Conservation (phyloP, 192 early-diverging fungal genomes). For the Rhizophagus prolifer region DNA sequence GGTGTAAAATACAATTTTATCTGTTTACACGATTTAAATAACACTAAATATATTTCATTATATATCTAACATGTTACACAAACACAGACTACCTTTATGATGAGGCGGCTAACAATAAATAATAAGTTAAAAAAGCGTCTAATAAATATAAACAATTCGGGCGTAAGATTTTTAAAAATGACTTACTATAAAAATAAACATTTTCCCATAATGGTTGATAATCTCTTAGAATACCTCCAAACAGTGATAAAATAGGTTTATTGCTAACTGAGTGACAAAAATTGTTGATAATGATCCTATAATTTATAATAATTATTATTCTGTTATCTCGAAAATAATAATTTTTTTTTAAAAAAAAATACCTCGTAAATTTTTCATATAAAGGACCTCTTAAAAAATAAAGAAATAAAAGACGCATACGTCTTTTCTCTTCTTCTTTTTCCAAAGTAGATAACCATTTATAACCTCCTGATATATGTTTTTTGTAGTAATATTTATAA, state of each 20-base stretch:
- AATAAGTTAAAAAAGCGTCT: background rate
- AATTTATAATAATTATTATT: background rate
- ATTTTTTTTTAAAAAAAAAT: constrained; percentile 24
- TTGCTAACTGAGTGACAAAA: constrained; percentile 65
- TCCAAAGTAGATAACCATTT: constrained; percentile 58
- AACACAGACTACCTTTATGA: background rate
- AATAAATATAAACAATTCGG: background rate
- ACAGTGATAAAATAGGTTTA: constrained; percentile 75
- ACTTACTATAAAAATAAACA: constrained; percentile 82
- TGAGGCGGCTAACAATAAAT: background rate
- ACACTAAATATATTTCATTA: background rate
- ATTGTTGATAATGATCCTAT: constrained; percentile 59
- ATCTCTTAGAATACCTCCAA: constrained; percentile 77
- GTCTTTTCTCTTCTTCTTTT: constrained; percentile 71
- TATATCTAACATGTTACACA: background rate
- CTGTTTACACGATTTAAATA: background rate
- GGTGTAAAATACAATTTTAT: background rate
- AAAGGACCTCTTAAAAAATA: constrained; percentile 86
- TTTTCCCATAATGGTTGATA: constrained; percentile 90
- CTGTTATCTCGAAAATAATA: background rate
- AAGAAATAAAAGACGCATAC: constrained; percentile 72
- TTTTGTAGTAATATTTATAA: constrained; percentile 37
- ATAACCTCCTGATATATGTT: constrained; percentile 21
- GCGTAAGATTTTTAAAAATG: background rate
- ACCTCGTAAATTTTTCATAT: constrained; percentile 77